Evolutionary conservation across 768 basidiomycete genomes (phyloP), one percentile per base, ranked within the genome.

Genomic region (Podaxis sp.): DNA sequence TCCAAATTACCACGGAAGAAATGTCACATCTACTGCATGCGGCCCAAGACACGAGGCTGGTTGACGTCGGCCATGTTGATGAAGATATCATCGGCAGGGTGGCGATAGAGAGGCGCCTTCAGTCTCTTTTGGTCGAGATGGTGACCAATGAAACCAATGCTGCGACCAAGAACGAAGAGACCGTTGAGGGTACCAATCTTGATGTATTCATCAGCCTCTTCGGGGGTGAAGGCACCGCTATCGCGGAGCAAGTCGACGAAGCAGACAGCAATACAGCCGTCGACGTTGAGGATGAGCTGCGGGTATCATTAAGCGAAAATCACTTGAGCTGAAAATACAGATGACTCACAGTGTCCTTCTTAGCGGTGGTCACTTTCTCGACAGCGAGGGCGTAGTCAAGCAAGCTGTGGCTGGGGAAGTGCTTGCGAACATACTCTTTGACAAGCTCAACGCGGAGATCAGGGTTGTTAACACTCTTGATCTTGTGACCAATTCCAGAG

Each of bases 401-500:
- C 66, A 96, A 81, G 66, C 85, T 87, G 79, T 96, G 94, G 71
- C 88, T 89, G 3, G 96, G 96, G 93, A 99, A 99, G 83, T 96
- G 79, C 79, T 96, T 94, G 79, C 73, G 80, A 64, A 96, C 96
- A 69, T 91, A 99, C 79, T 96, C 94, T 84, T 98, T 97, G 59
- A 94, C 93, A 64, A 94, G 88, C 78, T 93, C 90, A 64, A 94
- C 92, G 72, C 92, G 91, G 51, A 93, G 82, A 82, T 95, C 93
- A 53, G 93, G 94, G 85, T 96, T 96, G 78, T 93, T 95, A 66
- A 94, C 92, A 67, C 90, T 94, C 88, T 99, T 99, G 84, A 99
- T 97, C 86, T 98, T 98, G 88, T 99, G 96, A 51, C 96, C 96
- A 67, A 99, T 99, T 82, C 96, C 96, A 67, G 89, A 91, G 82